Conservation (phyloP, 2,329 filamentous ascomycete species). For the Arthroderma sp. region DNA sequence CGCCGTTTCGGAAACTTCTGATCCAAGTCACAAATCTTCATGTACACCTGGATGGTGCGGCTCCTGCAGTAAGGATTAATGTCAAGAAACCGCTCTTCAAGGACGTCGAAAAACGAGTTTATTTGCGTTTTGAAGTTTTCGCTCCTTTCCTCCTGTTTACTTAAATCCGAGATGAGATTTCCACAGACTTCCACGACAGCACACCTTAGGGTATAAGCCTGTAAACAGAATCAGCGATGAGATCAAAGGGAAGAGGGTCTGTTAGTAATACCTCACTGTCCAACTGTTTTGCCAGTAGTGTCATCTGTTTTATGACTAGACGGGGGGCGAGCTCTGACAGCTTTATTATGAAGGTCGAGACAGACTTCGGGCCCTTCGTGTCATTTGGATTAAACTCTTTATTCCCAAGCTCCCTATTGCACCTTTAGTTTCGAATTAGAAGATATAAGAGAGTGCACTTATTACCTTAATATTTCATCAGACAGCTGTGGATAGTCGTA, state of each 20-base stretch:
- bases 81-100: slow-evolving; percentile 92
- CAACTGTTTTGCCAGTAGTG: slow-evolving; percentile 79
- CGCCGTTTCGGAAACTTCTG: slow-evolving; percentile 89
- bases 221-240: slow-evolving; percentile 1
- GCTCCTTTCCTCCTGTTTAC: slow-evolving; percentile 76
- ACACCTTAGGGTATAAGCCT: slow-evolving; percentile 86
- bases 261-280: slow-evolving; percentile 64
- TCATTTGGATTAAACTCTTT: slow-evolving; percentile 98
- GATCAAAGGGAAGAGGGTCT: neutral
- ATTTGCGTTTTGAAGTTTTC: slow-evolving; percentile 93
- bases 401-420: slow-evolving; percentile 67
- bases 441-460: neutral
- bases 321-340: slow-evolving; percentile 84
- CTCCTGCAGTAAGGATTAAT: slow-evolving; percentile 93
- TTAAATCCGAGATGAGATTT: slow-evolving; percentile 83
- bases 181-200: slow-evolving; percentile 94
- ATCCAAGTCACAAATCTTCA: slow-evolving; percentile 83
- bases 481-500: slow-evolving; percentile 94
- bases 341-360: slow-evolving; percentile 85
- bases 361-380: slow-evolving; percentile 86
- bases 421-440: slow-evolving; percentile 8
- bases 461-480: slow-evolving; percentile 66
- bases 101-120: slow-evolving; percentile 89
- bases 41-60: slow-evolving; percentile 82
- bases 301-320: slow-evolving; percentile 95